Base-by-base conservation (phyloP, 2,329 filamentous ascomycete genomes). In the Xylariaceae sp. region DNA sequence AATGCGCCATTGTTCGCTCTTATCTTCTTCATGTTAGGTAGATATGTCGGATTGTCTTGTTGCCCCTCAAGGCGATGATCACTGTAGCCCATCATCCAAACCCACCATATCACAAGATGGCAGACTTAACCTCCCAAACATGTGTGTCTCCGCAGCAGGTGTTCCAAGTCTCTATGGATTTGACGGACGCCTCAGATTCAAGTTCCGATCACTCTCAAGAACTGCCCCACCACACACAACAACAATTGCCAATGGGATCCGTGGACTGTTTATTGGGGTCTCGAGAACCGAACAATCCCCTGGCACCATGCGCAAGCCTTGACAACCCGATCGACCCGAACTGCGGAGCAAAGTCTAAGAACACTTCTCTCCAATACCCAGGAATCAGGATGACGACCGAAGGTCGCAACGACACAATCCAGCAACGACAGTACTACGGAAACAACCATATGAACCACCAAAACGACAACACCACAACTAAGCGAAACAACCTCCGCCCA, bases 241-340 rank as follows among this genome's bases (percentile, higher is more conserved):
- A 23, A 20, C 32, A 14, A 14, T 37, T 9, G 7, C 46, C 50
- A 51, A 56, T 59, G 50, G 56, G 49, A 42, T 49, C 46, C 14
- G 20, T 48, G 29, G 42, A 47, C 44, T 21, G 20, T 26, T 42
- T 56, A 2, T 23, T 56, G 29, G 49, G 40, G 18, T 54, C 29
- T 29, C 26, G 42, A 2, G 40, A 14, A 18, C 43, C 23, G 7
- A 7, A 19, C 23, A 50, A 50, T 52, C 3, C 3, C 19, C 16
- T 14, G n/a, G 21, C 14, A 42, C 16, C 41, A 1, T 49, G 18
- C 50, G 37, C 41, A 14, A 40, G 41, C 1, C 56, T 47, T 18
- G 23, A 23, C n/a, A 48, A 40, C 45, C 21, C 46, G 45, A 44
- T 41, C 43, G 44, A 48, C 43, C 16, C 44, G 2, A 32, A 40